Evolutionary conservation across 2,329 filamentous ascomycete genomes (phyloP), one percentile per base, ranked within the genome.

Genomic region (Capronia coronata): DNA sequence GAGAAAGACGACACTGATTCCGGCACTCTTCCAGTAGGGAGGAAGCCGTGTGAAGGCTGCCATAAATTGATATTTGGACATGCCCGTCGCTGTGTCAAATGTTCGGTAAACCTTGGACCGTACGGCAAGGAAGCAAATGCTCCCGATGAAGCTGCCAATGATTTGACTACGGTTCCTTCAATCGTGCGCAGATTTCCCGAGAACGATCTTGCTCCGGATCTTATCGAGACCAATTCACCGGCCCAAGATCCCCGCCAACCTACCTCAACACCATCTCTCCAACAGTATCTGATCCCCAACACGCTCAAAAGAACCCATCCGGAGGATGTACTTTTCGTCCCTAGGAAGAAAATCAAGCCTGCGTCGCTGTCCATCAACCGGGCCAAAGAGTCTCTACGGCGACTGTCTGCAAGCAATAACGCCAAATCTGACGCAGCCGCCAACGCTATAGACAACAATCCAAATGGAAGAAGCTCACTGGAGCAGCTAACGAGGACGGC

Each of bases 401-500:
- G 48, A 35, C 13, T 11, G 21, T 14, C 19, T 7, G 19, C 8
- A 27, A 38, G 22, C 38, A 14, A 19, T 16, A 25, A n/a, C 27
- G 23, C 19, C 7, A 14, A 10, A 25, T 25, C 14, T 6, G 13
- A 8, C 7, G 29, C 7, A 9, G 29, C 3, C 7, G 7, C 13
- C 13, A 19, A 18, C 23, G n/a, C 4, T 22, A 9, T 6, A 22
- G 38, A 5, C 13, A 41, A 9, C 9, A 3, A 14, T 5, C 5
- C 25, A 21, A 5, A 41, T 9, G n/a, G 16, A 25, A 41, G 9
- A 19, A 3, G 6, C 11, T 44, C 46, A 19, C 21, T 49, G 19
- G 46, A 43, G 32, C 39, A 49, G 32, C 44, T 49, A 23, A 49
- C 46, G 27, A 41, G 32, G 38, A 9, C 18, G n/a, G 40, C 34